A percentile compares a stretch with the other conserved stretches of the same genome.
These are phyloP conservation scores for Wallacemonas sp. DNA, from an alignment of 208 protist species.

Conservation along the genomic window DNA sequence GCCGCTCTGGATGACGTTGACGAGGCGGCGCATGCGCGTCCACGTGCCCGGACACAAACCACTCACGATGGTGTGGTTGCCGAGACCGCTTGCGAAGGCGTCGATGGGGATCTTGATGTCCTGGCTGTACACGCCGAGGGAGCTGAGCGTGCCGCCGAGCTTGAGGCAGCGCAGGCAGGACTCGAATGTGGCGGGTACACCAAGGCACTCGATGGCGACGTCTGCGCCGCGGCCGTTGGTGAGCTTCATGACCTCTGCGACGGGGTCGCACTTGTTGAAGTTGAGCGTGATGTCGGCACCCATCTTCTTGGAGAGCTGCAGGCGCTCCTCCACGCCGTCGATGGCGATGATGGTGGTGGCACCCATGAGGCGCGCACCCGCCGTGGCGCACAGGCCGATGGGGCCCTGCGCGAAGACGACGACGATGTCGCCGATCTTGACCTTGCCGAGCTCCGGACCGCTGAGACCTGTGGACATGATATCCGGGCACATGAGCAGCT, in stretches of 20 bases:
- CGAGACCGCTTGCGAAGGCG: slow-evolving; percentile 30
- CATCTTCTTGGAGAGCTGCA: slow-evolving; percentile 26
- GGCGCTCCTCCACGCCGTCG: slow-evolving; percentile 29
- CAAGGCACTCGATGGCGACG: slow-evolving; percentile 37
- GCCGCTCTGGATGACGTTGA: slow-evolving; percentile 28
- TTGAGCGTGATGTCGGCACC: slow-evolving; percentile 35
- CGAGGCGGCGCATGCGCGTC: slow-evolving; percentile 30
- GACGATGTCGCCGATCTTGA: slow-evolving; percentile 34
- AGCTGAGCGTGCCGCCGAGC: slow-evolving; percentile 34
- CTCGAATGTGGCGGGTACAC: slow-evolving; percentile 31
- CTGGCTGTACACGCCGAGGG: slow-evolving; percentile 36
- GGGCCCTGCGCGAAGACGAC: slow-evolving; percentile 40
- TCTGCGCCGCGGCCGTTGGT: slow-evolving; percentile 39
- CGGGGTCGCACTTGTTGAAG: slow-evolving; percentile 34
- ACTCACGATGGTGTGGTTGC: slow-evolving; percentile 24
- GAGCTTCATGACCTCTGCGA: slow-evolving; percentile 36
- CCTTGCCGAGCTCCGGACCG: slow-evolving; percentile 24
- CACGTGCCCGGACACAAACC: slow-evolving; percentile 23
- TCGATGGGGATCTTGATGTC: slow-evolving; percentile 29
- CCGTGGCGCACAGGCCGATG: slow-evolving; percentile 35
- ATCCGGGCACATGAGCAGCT: slow-evolving; percentile 38
- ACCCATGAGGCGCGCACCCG: slow-evolving; percentile 29
- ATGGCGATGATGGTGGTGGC: slow-evolving; percentile 34
- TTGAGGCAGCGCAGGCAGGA: slow-evolving; percentile 32
- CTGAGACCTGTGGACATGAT: slow-evolving; percentile 34